Conservation (phyloP, 352 stramenopile species). For the Halophytophthora polymorphica region DNA sequence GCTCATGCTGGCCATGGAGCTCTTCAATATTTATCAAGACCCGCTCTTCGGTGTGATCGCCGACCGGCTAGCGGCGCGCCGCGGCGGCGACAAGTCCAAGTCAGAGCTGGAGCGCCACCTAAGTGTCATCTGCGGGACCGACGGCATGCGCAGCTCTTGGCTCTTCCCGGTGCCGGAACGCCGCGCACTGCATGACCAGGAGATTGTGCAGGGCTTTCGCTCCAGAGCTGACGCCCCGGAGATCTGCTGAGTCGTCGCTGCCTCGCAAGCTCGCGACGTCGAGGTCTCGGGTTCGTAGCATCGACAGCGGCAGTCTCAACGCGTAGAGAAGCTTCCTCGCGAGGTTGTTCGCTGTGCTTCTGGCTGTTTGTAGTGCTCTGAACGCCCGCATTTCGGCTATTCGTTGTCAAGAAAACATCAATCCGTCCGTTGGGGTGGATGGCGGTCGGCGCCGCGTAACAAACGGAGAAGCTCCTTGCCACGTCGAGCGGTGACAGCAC, state of each 20-base stretch:
- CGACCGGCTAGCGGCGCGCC: slow-evolving; percentile 48
- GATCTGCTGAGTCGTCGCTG: slow-evolving; percentile 24
- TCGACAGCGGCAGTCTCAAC: not conserved
- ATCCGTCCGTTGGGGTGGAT: too few species aligned
- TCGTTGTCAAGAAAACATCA: too few species aligned
- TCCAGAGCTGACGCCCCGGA: slow-evolving; percentile 14
- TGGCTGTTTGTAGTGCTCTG: slow-evolving; percentile 19
- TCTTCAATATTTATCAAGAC: slow-evolving; percentile 73
- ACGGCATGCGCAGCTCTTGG: slow-evolving; percentile 64
- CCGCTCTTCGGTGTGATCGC: slow-evolving; percentile 49
- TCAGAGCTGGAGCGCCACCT: slow-evolving; percentile 63
- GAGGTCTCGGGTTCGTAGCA: too few species aligned
- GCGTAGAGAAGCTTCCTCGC: too few species aligned
- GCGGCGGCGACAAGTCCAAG: slow-evolving; percentile 54
- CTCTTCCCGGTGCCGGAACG: slow-evolving; percentile 48
- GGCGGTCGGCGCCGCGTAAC: too few species aligned
- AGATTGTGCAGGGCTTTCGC: slow-evolving; percentile 61
- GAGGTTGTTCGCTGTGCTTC: too few species aligned
- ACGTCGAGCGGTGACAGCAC: too few species aligned
- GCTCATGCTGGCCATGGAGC: slow-evolving; percentile 77
- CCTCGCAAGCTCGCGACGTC: too few species aligned
- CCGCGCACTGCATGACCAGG: slow-evolving; percentile 47
- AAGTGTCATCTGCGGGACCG: slow-evolving; percentile 75
- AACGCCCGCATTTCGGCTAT: too few species aligned
- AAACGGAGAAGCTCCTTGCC: too few species aligned